Percentiles rank a stretch among this genome's conserved stretches.
Conservation (phyloP, 2,329 filamentous ascomycete species). For the Diaporthe caulivora region DNA sequence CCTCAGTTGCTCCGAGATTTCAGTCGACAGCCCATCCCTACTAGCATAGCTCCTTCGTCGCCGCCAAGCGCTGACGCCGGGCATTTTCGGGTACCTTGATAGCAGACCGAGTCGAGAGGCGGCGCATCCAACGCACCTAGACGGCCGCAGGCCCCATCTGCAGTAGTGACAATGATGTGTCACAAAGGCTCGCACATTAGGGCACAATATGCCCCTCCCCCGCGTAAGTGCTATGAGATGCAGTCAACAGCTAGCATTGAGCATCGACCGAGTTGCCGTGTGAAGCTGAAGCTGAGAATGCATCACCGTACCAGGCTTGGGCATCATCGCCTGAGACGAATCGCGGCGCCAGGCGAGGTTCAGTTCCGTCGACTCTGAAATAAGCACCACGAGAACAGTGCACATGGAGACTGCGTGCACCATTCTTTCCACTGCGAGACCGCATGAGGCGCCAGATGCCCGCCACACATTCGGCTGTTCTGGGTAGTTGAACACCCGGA, state of each 20-base stretch:
- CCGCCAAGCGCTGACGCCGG: constrained; percentile 14
- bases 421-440: too few relatives aligned
- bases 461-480: neutral
- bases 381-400: neutral
- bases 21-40: constrained; percentile 5
- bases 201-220: neutral
- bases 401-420: neutral
- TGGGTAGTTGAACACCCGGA: neutral
- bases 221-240: neutral
- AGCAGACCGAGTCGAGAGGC: neutral
- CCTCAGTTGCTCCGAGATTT: neutral
- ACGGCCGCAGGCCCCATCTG: neutral
- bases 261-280: neutral
- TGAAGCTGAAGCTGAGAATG: neutral
- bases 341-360: neutral
- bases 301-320: neutral
- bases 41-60: constrained; percentile 13
- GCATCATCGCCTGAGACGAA: neutral
- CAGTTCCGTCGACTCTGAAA: neutral
- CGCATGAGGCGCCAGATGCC: neutral
- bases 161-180: constrained; percentile 1
- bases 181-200: neutral
- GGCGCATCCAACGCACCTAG: neutral
- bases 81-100: constrained; percentile 11
- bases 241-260: neutral